These are phyloP conservation scores for Microcyclospora pomicola DNA, from an alignment of 2,329 filamentous ascomycete genomes.

Conservation along the genomic window DNA sequence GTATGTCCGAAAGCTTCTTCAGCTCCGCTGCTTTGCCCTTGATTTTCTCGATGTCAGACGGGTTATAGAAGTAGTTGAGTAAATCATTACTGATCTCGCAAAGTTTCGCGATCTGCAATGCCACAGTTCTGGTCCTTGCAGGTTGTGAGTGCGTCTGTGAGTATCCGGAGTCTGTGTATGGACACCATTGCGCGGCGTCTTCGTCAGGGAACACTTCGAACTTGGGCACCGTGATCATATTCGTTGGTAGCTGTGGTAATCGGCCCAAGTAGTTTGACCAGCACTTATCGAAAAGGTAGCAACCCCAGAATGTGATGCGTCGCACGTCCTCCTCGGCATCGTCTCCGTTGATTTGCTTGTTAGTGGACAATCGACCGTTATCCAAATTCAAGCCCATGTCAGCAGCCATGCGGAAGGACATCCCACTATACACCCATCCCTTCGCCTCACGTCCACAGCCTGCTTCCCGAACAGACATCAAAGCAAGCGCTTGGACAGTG, in stretches of 20 bases:
- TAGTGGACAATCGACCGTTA: constrained; percentile 48
- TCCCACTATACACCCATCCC: constrained; percentile 96
- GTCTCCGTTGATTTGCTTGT: constrained; percentile 30
- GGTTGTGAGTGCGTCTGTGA: constrained; percentile 62
- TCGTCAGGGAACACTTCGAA: constrained; percentile 84
- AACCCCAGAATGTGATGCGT: constrained; percentile 91
- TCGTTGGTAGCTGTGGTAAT: constrained; percentile 69
- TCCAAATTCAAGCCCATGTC: constrained; percentile 88
- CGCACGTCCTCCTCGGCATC: constrained; percentile 82
- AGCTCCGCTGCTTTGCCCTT: constrained; percentile 69
- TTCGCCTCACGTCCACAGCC: constrained; percentile 88
- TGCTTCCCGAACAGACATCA: constrained; percentile 94
- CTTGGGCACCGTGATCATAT: constrained; percentile 71
- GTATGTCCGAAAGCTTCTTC: constrained; percentile 84
- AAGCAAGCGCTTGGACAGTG: constrained; percentile 80
- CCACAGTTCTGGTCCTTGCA: constrained; percentile 66
- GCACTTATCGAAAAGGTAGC: constrained; percentile 96
- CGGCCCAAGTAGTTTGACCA: constrained; percentile 96
- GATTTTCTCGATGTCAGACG: constrained; percentile 45
- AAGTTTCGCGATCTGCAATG: constrained; percentile 65
- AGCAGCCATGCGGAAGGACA: constrained; percentile 95
- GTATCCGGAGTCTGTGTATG: constrained; percentile 74
- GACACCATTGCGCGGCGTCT: constrained; percentile 73
- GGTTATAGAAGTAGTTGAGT: constrained; percentile 82
- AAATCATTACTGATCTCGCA: constrained; percentile 92